Evolutionary conservation across 164 flowering plant genomes (phyloP).

Genomic region (Vitis labrusca): DNA sequence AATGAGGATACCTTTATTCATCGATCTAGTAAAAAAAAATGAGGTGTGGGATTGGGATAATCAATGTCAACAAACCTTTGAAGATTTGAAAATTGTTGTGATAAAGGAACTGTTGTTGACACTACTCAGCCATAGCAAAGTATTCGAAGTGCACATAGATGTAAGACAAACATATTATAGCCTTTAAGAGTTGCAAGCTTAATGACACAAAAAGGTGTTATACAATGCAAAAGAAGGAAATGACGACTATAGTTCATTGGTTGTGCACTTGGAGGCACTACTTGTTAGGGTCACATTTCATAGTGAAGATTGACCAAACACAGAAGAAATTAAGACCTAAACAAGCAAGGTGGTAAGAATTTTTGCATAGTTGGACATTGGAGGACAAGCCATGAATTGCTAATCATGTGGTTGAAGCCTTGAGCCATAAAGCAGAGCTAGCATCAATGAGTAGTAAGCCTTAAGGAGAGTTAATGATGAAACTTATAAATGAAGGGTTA

Average conservation of each 20-base stretch:
- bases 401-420: not conserved
- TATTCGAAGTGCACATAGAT: conserved; percentile 3
- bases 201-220: not conserved
- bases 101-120: not conserved
- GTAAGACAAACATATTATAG: conserved; percentile 9
- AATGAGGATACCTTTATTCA: not conserved
- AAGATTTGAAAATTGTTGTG: conserved; percentile 3
- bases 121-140: not conserved
- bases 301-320: not conserved
- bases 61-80: not conserved
- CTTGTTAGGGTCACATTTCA: conserved; percentile 1
- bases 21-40: conserved; percentile 1
- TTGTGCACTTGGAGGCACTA: conserved; percentile 5
- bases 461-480: not conserved
- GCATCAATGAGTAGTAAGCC: not conserved
- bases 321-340: not conserved
- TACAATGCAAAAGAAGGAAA: not conserved
- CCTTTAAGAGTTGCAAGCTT: conserved; percentile 10
- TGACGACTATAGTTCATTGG: conserved; percentile 3
- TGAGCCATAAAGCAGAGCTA: not conserved
- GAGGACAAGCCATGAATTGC: not conserved
- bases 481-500: not conserved
- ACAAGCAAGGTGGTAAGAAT: conserved; percentile 11
- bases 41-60: not conserved
- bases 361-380: not conserved